A percentile compares a stretch with the other conserved stretches of the same genome.
Evolutionary conservation across 2,329 filamentous ascomycete genomes (phyloP).

Genomic region (Hypoxylon sp.): DNA sequence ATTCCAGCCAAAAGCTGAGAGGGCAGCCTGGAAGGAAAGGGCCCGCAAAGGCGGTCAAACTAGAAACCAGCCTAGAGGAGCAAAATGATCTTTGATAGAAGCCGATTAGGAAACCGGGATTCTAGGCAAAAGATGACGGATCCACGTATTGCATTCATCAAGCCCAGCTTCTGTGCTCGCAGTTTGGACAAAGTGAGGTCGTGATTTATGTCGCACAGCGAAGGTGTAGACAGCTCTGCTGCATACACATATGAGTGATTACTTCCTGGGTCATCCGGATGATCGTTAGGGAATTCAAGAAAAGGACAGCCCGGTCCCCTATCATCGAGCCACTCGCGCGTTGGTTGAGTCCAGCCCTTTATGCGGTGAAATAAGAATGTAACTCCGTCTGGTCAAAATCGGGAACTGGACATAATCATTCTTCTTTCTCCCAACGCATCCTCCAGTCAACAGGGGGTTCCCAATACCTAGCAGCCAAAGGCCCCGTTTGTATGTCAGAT

Average conservation of each 20-base stretch:
- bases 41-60: neutral
- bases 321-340: neutral
- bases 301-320: neutral
- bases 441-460: neutral
- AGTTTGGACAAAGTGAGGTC: neutral
- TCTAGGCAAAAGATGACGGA: neutral
- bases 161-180: neutral
- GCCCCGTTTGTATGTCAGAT: neutral
- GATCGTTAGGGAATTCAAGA: constrained; percentile 1
- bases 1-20: neutral
- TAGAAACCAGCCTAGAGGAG: constrained; percentile 1
- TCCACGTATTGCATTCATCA: neutral
- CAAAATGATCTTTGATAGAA: constrained; percentile 2
- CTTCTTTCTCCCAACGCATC: constrained; percentile 13
- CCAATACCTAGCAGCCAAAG: neutral
- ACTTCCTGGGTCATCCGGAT: neutral
- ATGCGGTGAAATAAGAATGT: constrained; percentile 8
- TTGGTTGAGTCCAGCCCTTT: neutral
- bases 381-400: neutral
- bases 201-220: neutral
- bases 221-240: neutral
- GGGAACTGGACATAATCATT: constrained; percentile 1
- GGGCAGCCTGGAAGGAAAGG: neutral
- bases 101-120: neutral
- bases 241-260: neutral